Conservation (phyloP, 352 stramenopile genomes). For the Globisporangium splendens region DNA sequence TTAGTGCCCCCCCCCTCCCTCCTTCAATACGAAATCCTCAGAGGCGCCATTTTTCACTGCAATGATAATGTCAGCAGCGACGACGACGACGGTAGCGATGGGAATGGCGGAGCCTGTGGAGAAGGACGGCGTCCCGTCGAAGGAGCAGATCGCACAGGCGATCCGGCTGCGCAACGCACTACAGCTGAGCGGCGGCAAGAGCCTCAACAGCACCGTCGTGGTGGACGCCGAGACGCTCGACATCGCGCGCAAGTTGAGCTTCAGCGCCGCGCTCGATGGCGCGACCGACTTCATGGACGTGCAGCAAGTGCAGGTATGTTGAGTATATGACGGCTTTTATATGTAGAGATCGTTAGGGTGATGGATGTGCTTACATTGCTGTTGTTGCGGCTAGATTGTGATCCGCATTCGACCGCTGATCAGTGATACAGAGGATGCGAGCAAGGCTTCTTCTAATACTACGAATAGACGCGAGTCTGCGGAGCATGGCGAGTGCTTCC, state of each 20-base stretch:
- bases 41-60: too few relatives aligned
- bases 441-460: neutral
- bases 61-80: too few relatives aligned
- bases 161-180: constrained; percentile 16
- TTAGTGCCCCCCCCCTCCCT: too few relatives aligned
- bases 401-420: constrained; percentile 63
- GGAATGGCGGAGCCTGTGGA: too few relatives aligned
- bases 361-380: neutral
- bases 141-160: constrained; percentile 15
- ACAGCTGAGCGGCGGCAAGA: neutral
- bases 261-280: constrained; percentile 41
- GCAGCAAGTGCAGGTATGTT: constrained; percentile 22
- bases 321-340: neutral
- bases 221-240: constrained; percentile 23
- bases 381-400: constrained; percentile 49
- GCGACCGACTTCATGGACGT: constrained; percentile 8
- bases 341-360: neutral
- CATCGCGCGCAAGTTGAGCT: constrained; percentile 65
- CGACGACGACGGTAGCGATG: too few relatives aligned
- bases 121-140: neutral
- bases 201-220: neutral
- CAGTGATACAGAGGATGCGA: neutral
- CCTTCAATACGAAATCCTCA: too few relatives aligned
- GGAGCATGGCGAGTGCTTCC: constrained; percentile 49
- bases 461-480: neutral